Base-by-base conservation (phyloP, 768 basidiomycete species). In the Hypsizygus marmoreus region DNA sequence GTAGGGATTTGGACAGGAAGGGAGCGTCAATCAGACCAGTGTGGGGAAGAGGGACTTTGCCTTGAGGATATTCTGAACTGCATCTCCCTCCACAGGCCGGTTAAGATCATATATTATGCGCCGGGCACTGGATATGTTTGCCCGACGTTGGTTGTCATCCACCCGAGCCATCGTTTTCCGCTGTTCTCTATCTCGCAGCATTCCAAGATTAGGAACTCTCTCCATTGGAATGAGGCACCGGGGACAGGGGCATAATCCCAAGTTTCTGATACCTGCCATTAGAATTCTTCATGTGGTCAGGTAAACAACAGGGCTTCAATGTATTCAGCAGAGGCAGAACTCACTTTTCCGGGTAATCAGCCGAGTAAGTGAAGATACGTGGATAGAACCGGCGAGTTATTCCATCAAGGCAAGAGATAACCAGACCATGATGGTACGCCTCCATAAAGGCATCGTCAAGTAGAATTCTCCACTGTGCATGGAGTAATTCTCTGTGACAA, bases 321-420 rank as follows among this genome's bases (percentile, higher is more conserved):
- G 19, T 23, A 28, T 36, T n/a, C n/a, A n/a, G n/a, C n/a, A 12
- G 7, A 6, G 10, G 35, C 12, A 11, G 8, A 17, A 30, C 55
- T 36, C 26, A 64, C 62, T 63, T 63, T 40, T 64, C 62, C 34
- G 62, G 63, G 50, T 64, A 64, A 40, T 64, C 63, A 6, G 63
- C 63, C 1, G 61, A 55, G 40, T 64, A 65, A 7, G 61, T 59
- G 29, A 64, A 59, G 19, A 65, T 50, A 0, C 61, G 48, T 30
- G 57, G 57, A 43, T 52, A 65, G 13, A 65, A 29, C 16, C 55
- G 42, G 9, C 61, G 50, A n/a, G 8, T 13, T 12, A 58, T 37
- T 3, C 59, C 54, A 45, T 61, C 56, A 9, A 30, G 25, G 31
- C 59, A 61, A 5, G n/a, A 19, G 10, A 61, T 32, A 11, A 60